Conservation (phyloP, 2,329 filamentous ascomycete species). For the Aspergillus jensenii region DNA sequence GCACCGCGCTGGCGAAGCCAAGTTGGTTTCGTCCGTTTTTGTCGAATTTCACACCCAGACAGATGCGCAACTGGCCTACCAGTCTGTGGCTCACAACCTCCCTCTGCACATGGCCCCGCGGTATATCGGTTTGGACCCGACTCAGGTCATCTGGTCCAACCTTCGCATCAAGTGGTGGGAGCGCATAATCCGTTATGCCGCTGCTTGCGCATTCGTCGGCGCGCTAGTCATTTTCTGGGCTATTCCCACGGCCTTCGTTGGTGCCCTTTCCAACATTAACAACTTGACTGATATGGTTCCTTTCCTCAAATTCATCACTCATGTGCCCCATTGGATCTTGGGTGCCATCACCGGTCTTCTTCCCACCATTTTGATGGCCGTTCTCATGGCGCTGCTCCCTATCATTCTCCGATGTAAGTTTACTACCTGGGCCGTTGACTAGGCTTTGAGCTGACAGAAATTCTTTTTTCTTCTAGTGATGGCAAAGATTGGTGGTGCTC, state of each 20-base stretch:
- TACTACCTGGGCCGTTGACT: not conserved
- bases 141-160: constrained; percentile 82
- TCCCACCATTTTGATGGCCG: constrained; percentile 72
- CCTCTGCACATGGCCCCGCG: constrained; percentile 83
- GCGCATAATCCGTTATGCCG: constrained; percentile 69
- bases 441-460: not conserved
- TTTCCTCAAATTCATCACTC: constrained; percentile 72
- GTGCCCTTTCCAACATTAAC: constrained; percentile 79
- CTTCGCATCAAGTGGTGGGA: constrained; percentile 86
- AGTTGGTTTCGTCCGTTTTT: constrained; percentile 75
- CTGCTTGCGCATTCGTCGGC: constrained; percentile 69
- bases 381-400: constrained; percentile 84
- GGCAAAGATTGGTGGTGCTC: constrained; percentile 77
- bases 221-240: constrained; percentile 86
- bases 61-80: constrained; percentile 82
- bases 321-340: constrained; percentile 69
- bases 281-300: constrained; percentile 62
- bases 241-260: constrained; percentile 74
- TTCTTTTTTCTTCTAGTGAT: constrained; percentile 53
- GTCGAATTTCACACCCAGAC: constrained; percentile 83
- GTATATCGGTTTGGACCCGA: constrained; percentile 78
- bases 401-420: constrained; percentile 71
- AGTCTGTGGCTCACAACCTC: constrained; percentile 83
- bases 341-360: constrained; percentile 84
- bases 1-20: constrained; percentile 64